A percentile compares a stretch with the other conserved stretches of the same genome.
phyloP scores from a whole-genome alignment of 2,329 filamentous ascomycete species.

The Colletotrichum filicis region DNA sequence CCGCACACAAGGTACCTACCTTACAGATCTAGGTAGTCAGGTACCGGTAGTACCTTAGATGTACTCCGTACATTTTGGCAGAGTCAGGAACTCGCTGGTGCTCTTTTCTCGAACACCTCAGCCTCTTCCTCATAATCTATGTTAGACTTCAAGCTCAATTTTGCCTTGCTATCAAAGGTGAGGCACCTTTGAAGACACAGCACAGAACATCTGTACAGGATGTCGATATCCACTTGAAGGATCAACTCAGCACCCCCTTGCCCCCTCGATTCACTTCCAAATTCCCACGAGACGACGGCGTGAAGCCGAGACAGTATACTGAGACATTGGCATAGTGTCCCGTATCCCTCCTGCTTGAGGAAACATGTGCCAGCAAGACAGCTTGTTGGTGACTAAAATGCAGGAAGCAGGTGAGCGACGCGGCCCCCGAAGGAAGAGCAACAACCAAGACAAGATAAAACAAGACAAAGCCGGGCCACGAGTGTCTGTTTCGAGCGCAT shows the following conservation, averaged over 20 bases:
- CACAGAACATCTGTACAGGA: too few relatives aligned
- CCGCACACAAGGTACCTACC: background rate
- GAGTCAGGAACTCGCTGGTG: too few relatives aligned
- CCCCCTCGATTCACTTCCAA: background rate
- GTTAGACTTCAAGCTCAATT: background rate
- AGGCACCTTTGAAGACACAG: background rate
- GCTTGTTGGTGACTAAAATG: background rate
- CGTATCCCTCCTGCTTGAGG: background rate
- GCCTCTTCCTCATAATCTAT: background rate
- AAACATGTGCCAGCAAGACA: background rate
- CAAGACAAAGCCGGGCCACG: background rate
- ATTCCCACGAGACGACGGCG: background rate
- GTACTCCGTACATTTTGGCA: too few relatives aligned
- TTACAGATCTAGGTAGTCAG: too few relatives aligned
- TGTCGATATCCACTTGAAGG: too few relatives aligned
- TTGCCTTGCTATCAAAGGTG: background rate
- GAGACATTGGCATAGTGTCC: background rate
- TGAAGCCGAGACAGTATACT: background rate
- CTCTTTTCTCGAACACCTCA: background rate
- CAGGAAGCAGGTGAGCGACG: constrained; percentile 4
- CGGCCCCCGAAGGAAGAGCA: background rate
- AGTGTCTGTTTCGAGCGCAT: background rate
- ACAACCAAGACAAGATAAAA: constrained; percentile 20
- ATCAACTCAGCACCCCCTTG: background rate
- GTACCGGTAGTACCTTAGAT: too few relatives aligned